Percentiles rank a stretch among this genome's conserved stretches.
These are phyloP conservation scores for Colletotrichum musae DNA, from an alignment of 2,329 filamentous ascomycete genomes.

Conservation along the genomic window DNA sequence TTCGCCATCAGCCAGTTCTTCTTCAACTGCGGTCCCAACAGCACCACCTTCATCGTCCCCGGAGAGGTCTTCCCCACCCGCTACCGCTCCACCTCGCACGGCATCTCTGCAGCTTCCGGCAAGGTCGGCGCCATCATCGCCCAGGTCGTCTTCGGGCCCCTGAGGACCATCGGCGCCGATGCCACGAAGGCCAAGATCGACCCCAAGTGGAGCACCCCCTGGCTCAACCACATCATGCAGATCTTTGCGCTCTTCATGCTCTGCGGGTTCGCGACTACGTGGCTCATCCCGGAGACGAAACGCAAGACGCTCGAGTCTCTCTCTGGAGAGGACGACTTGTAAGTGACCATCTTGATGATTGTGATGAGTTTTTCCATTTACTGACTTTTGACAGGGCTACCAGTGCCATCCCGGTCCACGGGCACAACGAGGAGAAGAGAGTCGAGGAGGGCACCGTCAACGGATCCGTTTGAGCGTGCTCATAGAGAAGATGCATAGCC, in stretches of 20 bases:
- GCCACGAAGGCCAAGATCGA: conserved; percentile 56
- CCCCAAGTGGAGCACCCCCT: conserved; percentile 39
- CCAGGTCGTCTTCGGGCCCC: conserved; percentile 62
- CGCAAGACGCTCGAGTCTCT: conserved; percentile 64
- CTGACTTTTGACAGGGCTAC: conserved; percentile 24
- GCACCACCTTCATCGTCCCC: conserved; percentile 74
- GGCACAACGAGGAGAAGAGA: conserved; percentile 39
- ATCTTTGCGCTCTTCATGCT: conserved; percentile 62
- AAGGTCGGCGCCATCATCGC: conserved; percentile 71
- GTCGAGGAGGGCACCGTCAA: conserved; percentile 31
- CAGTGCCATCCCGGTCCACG: conserved; percentile 25
- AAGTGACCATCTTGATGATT: not conserved
- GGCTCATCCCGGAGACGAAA: conserved; percentile 59
- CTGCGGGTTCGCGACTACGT: conserved; percentile 60
- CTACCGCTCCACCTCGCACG: conserved; percentile 74
- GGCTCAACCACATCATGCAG: conserved; percentile 42
- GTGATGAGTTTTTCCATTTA: not conserved
- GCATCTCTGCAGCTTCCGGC: conserved; percentile 72
- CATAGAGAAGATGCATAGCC: conserved; percentile 1
- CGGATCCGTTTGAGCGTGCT: conserved; percentile 23
- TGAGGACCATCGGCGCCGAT: conserved; percentile 57
- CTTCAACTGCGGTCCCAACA: conserved; percentile 65
- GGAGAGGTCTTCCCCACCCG: conserved; percentile 76
- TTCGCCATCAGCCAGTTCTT: conserved; percentile 31
- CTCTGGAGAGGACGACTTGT: conserved; percentile 55